Evolutionary conservation across 2,329 filamentous ascomycete genomes (phyloP), one percentile per base, ranked within the genome.

Genomic region (Xylaria sp.): DNA sequence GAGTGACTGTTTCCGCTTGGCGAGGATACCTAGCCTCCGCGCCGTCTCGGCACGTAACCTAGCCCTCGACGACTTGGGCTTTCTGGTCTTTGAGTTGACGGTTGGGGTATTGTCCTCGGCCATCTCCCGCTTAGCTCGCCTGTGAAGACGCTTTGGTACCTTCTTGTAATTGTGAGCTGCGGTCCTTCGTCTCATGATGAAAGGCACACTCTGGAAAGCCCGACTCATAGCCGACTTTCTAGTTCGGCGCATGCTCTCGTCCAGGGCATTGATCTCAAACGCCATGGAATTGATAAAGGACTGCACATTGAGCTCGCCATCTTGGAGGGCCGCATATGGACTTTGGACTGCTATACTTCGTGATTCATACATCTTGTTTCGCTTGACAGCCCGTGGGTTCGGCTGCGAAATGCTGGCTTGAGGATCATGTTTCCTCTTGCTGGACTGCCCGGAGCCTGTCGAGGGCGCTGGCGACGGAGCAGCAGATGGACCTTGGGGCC

Each of bases 111-210:
- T 98, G 77, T 98, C 95, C 65, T 97, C 92, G 18, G 85, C 84
- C 90, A 97, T 97, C 86, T 97, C 88, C 71, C 81, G 83, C 75
- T 84, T 87, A 0, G 94, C 94, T 73, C 92, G 87, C 48, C 82
- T 82, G 65, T 92, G 88, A 76, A 98, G 82, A 71, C 94, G 85
- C 77, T 91, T 91, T 2, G 96, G 96, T 18, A 99, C 91, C 71
- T 92, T 89, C 82, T 95, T 97, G 44, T 92, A 92, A 86, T 99
- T 98, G 82, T 99, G 96, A 79, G 94, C 97, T 23, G 95, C 96
- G 0, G 95, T 97, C 75, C 96, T 87, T 72, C 96, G 87, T 73
- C 96, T 87, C 87, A 99, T 83, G 59, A 91, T 90, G 73, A 94
- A 89, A 1, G 96, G 96, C 5, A 99, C 92, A 74, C 93, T 89